Evolutionary conservation across 495 filamentous ascomycete genomes (phyloP), one percentile per base, ranked within the genome.

Genomic region (Acidomyces sp.): DNA sequence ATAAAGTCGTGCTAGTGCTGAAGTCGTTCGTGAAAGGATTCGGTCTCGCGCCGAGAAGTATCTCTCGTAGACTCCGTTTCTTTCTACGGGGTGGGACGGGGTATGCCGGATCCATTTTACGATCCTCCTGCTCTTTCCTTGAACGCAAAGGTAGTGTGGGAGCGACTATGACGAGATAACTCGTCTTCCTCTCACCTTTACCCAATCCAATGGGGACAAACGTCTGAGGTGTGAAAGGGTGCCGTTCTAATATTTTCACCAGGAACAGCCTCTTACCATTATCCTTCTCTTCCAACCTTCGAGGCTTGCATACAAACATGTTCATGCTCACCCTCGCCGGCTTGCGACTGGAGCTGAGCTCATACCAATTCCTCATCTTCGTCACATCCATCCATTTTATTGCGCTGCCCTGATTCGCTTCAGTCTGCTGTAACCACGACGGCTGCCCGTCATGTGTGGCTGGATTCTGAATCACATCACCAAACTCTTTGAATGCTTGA

Each of bases 221-320:
- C 0, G 85, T 92, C 58, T 97, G 90, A 18, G 81, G 79, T 13
- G 90, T 94, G 62, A 73, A 95, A 0, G 90, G 92, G 56, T 97
- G 90, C 17, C 92, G 77, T 58, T 97, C 90, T 28, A 97, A 75
- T 41, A 94, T 75, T 4, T 62, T 57, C 31, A 94, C 70, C 25
- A 75, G 64, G 56, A 93, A 83, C 4, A 76, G 51, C 0, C 51
- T 45, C 24, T 51, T 44, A 18, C 52, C 37, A 9, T 13, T 4
- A 5, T 18, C 34, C 40, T 15, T 37, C 20, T 10, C n/a, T 11
- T 64, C 60, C 27, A 75, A 57, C 10, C 57, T 41, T 20, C 86
- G 71, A 11, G 85, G 82, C 21, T 78, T 76, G 59, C 85, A 95
- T 45, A 81, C 71, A 58, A 97, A 96, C 73, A 97, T 80, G 62